Evolutionary conservation across 2,329 filamentous ascomycete species (phyloP).

Genomic region (Trichoderma sp.): DNA sequence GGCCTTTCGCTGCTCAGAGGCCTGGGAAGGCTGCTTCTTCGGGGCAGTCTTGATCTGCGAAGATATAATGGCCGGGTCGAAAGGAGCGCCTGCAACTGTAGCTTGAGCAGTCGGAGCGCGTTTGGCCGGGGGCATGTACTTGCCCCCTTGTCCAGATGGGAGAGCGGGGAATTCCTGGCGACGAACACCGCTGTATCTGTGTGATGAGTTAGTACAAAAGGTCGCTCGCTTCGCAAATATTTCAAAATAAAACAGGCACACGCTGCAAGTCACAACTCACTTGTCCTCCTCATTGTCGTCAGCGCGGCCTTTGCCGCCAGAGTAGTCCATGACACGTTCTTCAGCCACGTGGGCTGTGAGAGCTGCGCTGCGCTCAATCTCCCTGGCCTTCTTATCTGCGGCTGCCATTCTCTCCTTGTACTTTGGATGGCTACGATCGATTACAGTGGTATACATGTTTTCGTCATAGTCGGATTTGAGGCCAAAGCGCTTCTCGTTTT

Average conservation of each 20-base stretch:
- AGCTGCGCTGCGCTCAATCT: conserved; percentile 78
- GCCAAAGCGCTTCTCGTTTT: conserved; percentile 85
- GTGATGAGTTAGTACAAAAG: conserved; percentile 28
- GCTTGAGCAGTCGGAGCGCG: conserved; percentile 75
- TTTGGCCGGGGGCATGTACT: conserved; percentile 87
- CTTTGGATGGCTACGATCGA: conserved; percentile 79
- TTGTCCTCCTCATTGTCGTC: conserved; percentile 91
- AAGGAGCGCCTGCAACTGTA: conserved; percentile 72
- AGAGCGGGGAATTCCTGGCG: conserved; percentile 74
- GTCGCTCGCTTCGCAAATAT: background rate
- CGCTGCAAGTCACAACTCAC: conserved; percentile 47
- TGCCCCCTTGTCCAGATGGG: conserved; percentile 49
- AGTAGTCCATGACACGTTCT: conserved; percentile 74
- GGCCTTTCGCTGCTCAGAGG: conserved; percentile 18
- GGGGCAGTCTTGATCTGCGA: conserved; percentile 65
- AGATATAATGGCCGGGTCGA: conserved; percentile 89
- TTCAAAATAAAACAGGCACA: conserved; percentile 23
- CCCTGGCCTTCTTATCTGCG: conserved; percentile 80
- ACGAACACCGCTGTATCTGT: conserved; percentile 86
- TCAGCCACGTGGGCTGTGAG: conserved; percentile 84
- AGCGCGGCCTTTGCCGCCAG: conserved; percentile 63
- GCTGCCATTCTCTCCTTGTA: conserved; percentile 77
- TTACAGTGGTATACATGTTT: conserved; percentile 88
- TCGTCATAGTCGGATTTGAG: conserved; percentile 90
- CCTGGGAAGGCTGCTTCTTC: conserved; percentile 41